A percentile compares a stretch with the other conserved stretches of the same genome.
Conservation (phyloP, 2,329 filamentous ascomycete species). For the Hypoxylon sp. region DNA sequence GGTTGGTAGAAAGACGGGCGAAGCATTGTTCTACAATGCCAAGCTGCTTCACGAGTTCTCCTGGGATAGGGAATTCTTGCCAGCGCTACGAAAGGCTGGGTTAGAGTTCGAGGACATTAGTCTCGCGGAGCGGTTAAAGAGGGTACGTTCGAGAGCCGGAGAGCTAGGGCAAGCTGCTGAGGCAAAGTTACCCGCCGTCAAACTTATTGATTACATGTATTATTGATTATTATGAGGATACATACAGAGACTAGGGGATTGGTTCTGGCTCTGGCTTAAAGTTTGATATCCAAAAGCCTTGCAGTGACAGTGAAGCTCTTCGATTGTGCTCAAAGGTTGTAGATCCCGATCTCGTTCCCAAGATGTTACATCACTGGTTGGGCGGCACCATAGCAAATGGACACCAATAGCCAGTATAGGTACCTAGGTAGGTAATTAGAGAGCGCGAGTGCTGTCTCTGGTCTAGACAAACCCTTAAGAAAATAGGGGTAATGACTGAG, state of each 20-base stretch:
- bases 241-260: slow-evolving; percentile 37
- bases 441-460: not conserved
- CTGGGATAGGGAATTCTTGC: slow-evolving; percentile 55
- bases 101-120: slow-evolving; percentile 56
- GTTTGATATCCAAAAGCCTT: slow-evolving; percentile 45
- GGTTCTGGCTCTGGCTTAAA: slow-evolving; percentile 33
- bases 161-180: slow-evolving; percentile 49
- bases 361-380: slow-evolving; percentile 51
- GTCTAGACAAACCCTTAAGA: not conserved
- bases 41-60: slow-evolving; percentile 53
- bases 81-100: slow-evolving; percentile 50
- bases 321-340: slow-evolving; percentile 46
- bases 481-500: too few relatives aligned
- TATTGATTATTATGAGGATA: slow-evolving; percentile 20
- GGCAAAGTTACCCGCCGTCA: slow-evolving; percentile 46
- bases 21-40: slow-evolving; percentile 48
- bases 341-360: slow-evolving; percentile 46
- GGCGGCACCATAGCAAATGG: slow-evolving; percentile 7
- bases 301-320: slow-evolving; percentile 47
- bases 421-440: too few relatives aligned
- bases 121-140: slow-evolving; percentile 54
- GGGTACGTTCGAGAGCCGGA: slow-evolving; percentile 47
- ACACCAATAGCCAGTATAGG: not conserved
- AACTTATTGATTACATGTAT: slow-evolving; percentile 50
- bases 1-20: too few relatives aligned